A percentile compares a stretch with the other conserved stretches of the same genome.
Evolutionary conservation across 768 basidiomycete species (phyloP).

Genomic region (Tricholoma flavovirens): DNA sequence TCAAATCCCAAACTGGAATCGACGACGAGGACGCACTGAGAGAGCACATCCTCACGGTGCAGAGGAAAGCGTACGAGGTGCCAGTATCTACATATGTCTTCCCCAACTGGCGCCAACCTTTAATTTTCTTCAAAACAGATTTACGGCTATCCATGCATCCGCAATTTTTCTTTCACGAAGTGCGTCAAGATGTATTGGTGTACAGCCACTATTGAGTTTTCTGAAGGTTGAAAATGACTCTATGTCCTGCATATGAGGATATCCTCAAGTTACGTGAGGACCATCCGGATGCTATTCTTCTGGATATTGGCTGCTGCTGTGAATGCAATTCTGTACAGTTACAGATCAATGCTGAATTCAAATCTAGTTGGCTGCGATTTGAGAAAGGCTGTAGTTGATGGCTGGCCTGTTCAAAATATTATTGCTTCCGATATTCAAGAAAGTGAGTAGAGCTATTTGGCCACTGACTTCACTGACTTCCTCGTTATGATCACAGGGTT

Average conservation of each 20-base stretch:
- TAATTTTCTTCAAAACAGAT: conserved; percentile 13
- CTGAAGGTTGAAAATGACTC: conserved; percentile 23
- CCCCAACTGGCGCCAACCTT: background rate
- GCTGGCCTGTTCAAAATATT: conserved; percentile 24
- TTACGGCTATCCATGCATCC: conserved; percentile 28
- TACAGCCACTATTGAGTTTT: background rate
- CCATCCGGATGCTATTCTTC: conserved; percentile 20
- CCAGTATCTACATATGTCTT: background rate
- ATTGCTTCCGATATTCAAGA: conserved; percentile 26
- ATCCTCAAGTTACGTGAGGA: conserved; percentile 18
- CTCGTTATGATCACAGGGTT: conserved; percentile 29
- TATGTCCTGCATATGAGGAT: conserved; percentile 22
- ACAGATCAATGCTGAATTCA: background rate
- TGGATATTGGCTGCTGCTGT: conserved; percentile 34
- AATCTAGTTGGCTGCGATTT: conserved; percentile 28
- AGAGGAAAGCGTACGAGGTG: conserved; percentile 27
- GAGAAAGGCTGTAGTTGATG: conserved; percentile 26
- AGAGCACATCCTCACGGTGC: conserved; percentile 26
- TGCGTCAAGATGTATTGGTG: conserved; percentile 1
- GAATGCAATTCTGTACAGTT: background rate
- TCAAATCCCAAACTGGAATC: conserved; percentile 26
- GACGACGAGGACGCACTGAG: conserved; percentile 24
- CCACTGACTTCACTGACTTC: background rate
- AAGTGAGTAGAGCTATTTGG: conserved; percentile 13
- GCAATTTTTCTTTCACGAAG: conserved; percentile 24